phyloP scores from a whole-genome alignment of 2,329 filamentous ascomycete species.

The Thermothelomyces thermophilus region DNA sequence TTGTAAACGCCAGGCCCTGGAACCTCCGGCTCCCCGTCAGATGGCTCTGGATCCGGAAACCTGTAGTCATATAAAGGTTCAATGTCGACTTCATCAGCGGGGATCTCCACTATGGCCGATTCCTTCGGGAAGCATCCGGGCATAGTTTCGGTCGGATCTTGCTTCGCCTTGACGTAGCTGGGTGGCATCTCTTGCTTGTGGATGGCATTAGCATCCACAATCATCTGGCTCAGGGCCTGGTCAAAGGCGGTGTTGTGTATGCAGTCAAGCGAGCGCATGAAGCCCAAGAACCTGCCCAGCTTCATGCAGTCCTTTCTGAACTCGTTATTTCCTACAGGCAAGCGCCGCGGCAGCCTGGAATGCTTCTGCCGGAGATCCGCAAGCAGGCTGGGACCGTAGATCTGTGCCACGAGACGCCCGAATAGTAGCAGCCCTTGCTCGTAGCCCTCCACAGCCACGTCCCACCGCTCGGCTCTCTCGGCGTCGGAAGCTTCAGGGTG shows the following conservation, averaged over 20 bases:
- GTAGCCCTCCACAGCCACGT: constrained; percentile 12
- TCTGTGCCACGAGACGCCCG: constrained; percentile 9
- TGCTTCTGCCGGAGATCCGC: constrained; percentile 2
- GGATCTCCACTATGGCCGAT: constrained; percentile 22
- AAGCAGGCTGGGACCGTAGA: constrained; percentile 9
- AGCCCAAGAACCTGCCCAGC: constrained; percentile 24
- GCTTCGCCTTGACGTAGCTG: constrained; percentile 27
- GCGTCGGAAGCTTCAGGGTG: constrained; percentile 4
- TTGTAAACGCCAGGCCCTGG: constrained; percentile 9
- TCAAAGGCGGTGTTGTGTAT: constrained; percentile 18
- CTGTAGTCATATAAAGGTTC: constrained; percentile 18
- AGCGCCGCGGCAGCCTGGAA: constrained; percentile 1
- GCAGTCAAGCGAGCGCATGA: constrained; percentile 20
- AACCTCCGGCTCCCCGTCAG: neutral
- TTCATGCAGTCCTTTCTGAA: constrained; percentile 16
- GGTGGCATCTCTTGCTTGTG: constrained; percentile 28
- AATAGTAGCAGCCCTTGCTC: neutral
- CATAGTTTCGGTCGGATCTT: constrained; percentile 13
- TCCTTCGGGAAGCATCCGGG: constrained; percentile 26
- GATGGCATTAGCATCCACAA: constrained; percentile 31
- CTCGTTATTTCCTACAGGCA: constrained; percentile 4
- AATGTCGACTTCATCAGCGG: constrained; percentile 20
- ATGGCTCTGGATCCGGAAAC: constrained; percentile 16
- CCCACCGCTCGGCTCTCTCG: constrained; percentile 21
- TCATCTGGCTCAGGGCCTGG: constrained; percentile 25